Evolutionary conservation across 1,284 basidiomycete genomes (phyloP), one percentile per base, ranked within the genome.

Genomic region (Xerocomus nothofagi): DNA sequence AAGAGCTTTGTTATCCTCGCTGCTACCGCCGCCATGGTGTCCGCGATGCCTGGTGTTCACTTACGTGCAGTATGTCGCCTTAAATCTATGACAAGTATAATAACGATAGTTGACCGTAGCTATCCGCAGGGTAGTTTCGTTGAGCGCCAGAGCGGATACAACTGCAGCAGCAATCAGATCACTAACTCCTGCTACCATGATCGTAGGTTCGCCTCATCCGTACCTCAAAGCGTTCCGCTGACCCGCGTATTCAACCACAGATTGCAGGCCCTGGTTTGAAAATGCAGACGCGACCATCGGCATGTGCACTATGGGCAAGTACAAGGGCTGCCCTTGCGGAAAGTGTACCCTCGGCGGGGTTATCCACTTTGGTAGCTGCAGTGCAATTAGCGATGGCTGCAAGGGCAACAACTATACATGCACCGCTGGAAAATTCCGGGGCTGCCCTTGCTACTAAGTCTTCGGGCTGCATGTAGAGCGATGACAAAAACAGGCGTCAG

Each of bases 11-110:
- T 46, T 34, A 11, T 42, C 33, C 24, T 56, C n/a, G 26, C 31
- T 32, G 39, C 34, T 7, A 18, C 39, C 14, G 34, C 17, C 1
- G 24, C 33, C 39, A 10, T 48, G n/a, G 53, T 20, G 20, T 48
- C 36, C 1, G 55, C 51, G 17, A 57, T 11, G 18, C 37, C 37
- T 17, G 23, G 24, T 21, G 27, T 56, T 11, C 18, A 43, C 34
- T 39, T 15, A 51, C 32, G 32, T 3, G 15, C 9, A 21, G 53
- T 51, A 43, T 8, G 56, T 55, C 21, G 18, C 12, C 6, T 38
- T 20, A 2, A 24, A 18, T 30, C n/a, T 11, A 17, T 9, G 29
- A 14, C 24, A 12, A 30, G 17, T 3, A 14, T 36, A 15, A 24
- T 18, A 34, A 31, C 21, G 1, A 11, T 20, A 4, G 9, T 15